Conservation (phyloP, 257 asterid genomes). For the Solanum tarijense region DNA sequence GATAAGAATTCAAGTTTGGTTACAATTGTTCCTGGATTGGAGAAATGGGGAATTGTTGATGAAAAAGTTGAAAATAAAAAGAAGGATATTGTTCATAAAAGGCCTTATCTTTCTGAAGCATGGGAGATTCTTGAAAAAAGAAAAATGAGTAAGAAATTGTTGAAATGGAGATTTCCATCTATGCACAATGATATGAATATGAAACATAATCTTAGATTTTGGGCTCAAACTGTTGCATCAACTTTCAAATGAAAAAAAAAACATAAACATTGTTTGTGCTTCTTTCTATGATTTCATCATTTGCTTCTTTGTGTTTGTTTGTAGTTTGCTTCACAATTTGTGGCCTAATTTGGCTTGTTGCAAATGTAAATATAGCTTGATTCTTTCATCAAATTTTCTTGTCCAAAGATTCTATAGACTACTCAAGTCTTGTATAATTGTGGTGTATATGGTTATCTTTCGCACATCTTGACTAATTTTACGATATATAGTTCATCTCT, state of each 20-base stretch:
- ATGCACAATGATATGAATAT: slow-evolving; percentile 30
- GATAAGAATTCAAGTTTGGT: slow-evolving; percentile 34
- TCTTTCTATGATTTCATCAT: neutral
- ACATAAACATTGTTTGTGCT: neutral
- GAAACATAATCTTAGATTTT: slow-evolving; percentile 57
- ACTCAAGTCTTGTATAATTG: neutral
- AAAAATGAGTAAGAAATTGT: slow-evolving; percentile 8
- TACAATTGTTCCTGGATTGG: slow-evolving; percentile 62
- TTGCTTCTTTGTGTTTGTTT: neutral
- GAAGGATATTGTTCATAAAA: slow-evolving; percentile 7
- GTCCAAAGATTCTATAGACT: neutral
- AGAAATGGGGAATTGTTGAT: slow-evolving; percentile 34
- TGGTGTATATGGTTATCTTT: neutral
- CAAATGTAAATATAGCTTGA: neutral
- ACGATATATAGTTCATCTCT: fast-evolving
- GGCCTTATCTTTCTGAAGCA: slow-evolving; percentile 86
- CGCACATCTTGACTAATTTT: neutral
- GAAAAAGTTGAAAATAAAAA: neutral
- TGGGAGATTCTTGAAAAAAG: slow-evolving; percentile 30
- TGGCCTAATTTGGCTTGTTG: neutral
- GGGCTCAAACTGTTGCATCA: slow-evolving; percentile 85
- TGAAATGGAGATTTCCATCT: slow-evolving; percentile 40
- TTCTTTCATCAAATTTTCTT: neutral
- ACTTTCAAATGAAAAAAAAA: slow-evolving; percentile 30
- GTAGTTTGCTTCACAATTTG: neutral